Evolutionary conservation across 345 rosid genomes (phyloP), one percentile per base, ranked within the genome.

Genomic region (Microcos paniculata): DNA sequence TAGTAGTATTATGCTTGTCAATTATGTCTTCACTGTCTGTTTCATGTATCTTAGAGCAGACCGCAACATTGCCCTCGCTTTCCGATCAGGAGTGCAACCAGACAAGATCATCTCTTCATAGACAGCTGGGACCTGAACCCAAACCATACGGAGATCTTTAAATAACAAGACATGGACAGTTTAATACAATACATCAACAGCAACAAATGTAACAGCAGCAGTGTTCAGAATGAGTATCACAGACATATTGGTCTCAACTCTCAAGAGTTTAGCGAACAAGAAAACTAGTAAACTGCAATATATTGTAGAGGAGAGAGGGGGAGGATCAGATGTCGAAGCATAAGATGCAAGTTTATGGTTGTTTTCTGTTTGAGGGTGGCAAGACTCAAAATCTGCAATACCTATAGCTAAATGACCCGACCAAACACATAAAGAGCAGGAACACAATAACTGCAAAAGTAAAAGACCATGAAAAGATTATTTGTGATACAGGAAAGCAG

Each of bases 31-130:
- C 76, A 96, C 77, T 11, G 87, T 72, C 82, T 90, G 97, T 81
- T 85, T 96, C 98, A 92, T 89, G 86, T 92, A 93, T 86, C 85
- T 90, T 65, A 96, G 83, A 79, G 97, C 99, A 78, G 98, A 92
- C 30, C 99, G 93, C 63, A 96, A 78, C 99, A 96, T 96, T 38
- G 92, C 93, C 85, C 96, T 87, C 65, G 99, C 96, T 85, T 93
- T 96, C 73, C 89, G 86, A 76, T 96, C 99, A 16, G 99, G 97
- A 80, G 80, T 88, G 87, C 92, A 91, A 8, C 97, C 99, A 45
- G 91, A 84, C 87, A 84, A 58, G 69, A 92, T 88, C 99, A 96
- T 92, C 84, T 96, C 99, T 78, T 93, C 96, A 28, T 92, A 96
- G 62, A 96, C 95, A 71, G 82, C 78, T 0, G 99, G 98, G 61